Base-by-base conservation (phyloP, 108 stramenopile species). In the Nitzschia palea region DNA sequence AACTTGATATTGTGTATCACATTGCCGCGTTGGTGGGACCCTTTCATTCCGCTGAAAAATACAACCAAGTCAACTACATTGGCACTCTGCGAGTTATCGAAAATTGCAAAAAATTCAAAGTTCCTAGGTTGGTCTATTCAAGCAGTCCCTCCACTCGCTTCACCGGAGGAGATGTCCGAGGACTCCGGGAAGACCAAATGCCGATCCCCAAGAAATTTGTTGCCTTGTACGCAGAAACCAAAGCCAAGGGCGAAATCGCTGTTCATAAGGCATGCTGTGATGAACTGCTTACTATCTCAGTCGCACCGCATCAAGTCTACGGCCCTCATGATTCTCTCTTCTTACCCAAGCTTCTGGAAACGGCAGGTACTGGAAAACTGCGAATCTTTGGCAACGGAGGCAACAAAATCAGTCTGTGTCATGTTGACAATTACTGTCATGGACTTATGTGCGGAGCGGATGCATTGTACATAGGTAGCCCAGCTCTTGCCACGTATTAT, bases 341-440 rank as follows among this genome's bases (percentile, higher is more conserved):
- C 71, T 63, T 98, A 36, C 97, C 98, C 9, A 95, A 86, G 30
- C 66, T 98, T 4, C 65, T 99, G 47, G 93, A 94, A 71, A 86
- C 93, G 8, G 85, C 91, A 18, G 90, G 95, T 20, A 82, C 62
- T 52, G 97, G 94, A 0, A 80, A 86, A 48, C 74, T 99, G 20
- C 78, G 97, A 6, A 82, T 99, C 55, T 97, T 99, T 77, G 98
- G 97, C 30, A 64, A 83, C 17, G 98, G 98, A 3, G 55, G 84
- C 23, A 97, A 95, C 68, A 77, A 78, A 29, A 94, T 96, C 50
- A 91, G 93, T 62, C 86, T 99, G 71, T 91, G 89, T 35, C 92
- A 98, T 62, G 95, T 97, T 22, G 98, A 99, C 73, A 99, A 98
- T 72, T 99, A 99, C 73, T 95, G 93, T 55, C 97, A 98, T 68